phyloP scores from a whole-genome alignment of 345 rosid species.

The Theobroma cacao region DNA sequence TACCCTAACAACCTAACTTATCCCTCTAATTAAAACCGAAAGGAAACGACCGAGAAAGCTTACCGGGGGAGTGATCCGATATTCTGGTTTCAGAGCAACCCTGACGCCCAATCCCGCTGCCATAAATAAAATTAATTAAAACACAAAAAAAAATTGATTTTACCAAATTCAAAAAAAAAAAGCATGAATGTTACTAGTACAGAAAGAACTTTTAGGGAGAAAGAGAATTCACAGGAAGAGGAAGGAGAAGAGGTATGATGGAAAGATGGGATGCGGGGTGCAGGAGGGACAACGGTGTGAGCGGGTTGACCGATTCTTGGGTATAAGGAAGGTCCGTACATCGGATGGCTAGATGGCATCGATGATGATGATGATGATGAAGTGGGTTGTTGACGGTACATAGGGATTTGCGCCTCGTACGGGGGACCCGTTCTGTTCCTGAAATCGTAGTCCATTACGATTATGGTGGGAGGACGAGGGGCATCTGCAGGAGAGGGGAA shows the following conservation, averaged over 20 bases:
- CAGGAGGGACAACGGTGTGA: constrained; percentile 35
- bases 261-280: constrained; percentile 40
- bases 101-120: constrained; percentile 82
- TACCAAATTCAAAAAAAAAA: not conserved
- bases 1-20: constrained; percentile 45
- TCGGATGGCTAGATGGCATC: constrained; percentile 35
- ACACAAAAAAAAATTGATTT: not conserved
- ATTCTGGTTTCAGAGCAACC: constrained; percentile 73
- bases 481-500: not conserved
- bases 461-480: not conserved
- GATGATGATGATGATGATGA: not conserved
- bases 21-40: constrained; percentile 65
- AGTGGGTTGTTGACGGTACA: constrained; percentile 8
- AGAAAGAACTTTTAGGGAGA: not conserved
- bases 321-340: constrained; percentile 57
- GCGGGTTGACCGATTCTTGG: constrained; percentile 62
- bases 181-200: not conserved
- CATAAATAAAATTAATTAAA: constrained; percentile 15
- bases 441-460: constrained; percentile 49
- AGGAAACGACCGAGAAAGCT: constrained; percentile 56
- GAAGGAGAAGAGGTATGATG: constrained; percentile 42
- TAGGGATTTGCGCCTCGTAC: constrained; percentile 13
- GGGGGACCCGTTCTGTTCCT: constrained; percentile 47
- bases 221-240: constrained; percentile 34
- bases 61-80: constrained; percentile 83